Evolutionary conservation across 192 early-diverging fungal genomes (phyloP).

Genomic region (Chytriomyces confervae): DNA sequence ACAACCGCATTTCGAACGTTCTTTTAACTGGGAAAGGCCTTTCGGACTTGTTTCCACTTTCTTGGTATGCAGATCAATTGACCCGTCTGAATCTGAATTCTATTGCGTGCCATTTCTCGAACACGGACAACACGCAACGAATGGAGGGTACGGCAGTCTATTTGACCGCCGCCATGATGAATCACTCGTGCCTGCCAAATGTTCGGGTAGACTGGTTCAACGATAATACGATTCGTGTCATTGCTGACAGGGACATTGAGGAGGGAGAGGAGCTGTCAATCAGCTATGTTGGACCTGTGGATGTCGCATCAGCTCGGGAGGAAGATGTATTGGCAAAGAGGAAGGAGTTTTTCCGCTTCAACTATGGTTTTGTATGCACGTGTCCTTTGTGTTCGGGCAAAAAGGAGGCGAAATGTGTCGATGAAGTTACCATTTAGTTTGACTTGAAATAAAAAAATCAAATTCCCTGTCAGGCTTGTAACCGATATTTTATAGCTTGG

Average conservation of each 20-base stretch:
- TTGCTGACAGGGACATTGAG: slow-evolving; percentile 23
- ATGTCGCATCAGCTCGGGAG: not conserved
- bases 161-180: slow-evolving; percentile 17
- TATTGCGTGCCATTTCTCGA: not conserved
- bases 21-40: slow-evolving; percentile 21
- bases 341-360: slow-evolving; percentile 32
- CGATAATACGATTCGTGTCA: slow-evolving; percentile 1
- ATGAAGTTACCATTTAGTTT: not conserved
- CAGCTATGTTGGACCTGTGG: slow-evolving; percentile 5
- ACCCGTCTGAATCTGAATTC: slow-evolving; percentile 30
- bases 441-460: too few species aligned
- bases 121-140: not conserved
- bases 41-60: slow-evolving; percentile 22
- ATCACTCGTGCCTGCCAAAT: slow-evolving; percentile 28
- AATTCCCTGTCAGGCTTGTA: too few species aligned
- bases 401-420: not conserved
- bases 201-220: slow-evolving; percentile 23
- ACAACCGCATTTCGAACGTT: slow-evolving; percentile 16
- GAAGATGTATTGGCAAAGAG: not conserved
- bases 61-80: slow-evolving; percentile 29
- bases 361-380: slow-evolving; percentile 29
- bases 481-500: too few species aligned
- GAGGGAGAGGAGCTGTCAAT: slow-evolving; percentile 23
- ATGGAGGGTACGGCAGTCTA: slow-evolving; percentile 15
- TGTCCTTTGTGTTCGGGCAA: slow-evolving; percentile 17